These are phyloP conservation scores for Colletotrichum acutatum DNA, from an alignment of 2,329 filamentous ascomycete genomes.

Conservation along the genomic window DNA sequence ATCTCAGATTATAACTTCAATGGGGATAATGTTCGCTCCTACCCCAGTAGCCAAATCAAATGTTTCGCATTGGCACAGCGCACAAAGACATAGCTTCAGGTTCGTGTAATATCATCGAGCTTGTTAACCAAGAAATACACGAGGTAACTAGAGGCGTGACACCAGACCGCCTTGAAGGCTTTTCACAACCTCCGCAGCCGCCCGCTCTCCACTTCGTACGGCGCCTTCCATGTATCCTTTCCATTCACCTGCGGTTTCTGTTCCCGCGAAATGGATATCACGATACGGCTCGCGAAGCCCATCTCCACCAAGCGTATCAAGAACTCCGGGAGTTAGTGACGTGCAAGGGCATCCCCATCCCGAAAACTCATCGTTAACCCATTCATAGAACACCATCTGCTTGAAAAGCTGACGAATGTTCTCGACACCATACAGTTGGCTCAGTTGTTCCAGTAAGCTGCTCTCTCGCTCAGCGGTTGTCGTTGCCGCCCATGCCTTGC, in stretches of 20 bases:
- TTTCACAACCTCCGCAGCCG: slow-evolving; percentile 55
- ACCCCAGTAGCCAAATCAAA: too few relatives aligned
- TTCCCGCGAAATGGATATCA: slow-evolving; percentile 59
- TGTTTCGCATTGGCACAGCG: too few relatives aligned
- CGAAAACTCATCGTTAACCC: slow-evolving; percentile 50
- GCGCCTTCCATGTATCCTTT: slow-evolving; percentile 71
- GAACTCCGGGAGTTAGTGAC: slow-evolving; percentile 49
- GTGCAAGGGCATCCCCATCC: slow-evolving; percentile 54
- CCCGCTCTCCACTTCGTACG: slow-evolving; percentile 59
- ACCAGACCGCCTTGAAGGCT: not conserved
- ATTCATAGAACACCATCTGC: slow-evolving; percentile 48
- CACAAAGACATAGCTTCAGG: too few relatives aligned
- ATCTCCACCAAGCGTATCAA: slow-evolving; percentile 45
- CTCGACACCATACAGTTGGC: slow-evolving; percentile 38
- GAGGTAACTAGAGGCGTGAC: slow-evolving; percentile 15
- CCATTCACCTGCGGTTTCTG: slow-evolving; percentile 63
- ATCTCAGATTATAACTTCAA: too few relatives aligned
- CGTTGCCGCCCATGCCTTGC: slow-evolving; percentile 44
- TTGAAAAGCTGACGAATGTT: slow-evolving; percentile 41
- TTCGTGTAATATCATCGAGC: too few relatives aligned
- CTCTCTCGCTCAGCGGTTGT: slow-evolving; percentile 36
- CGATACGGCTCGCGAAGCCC: slow-evolving; percentile 48
- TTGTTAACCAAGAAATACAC: too few relatives aligned
- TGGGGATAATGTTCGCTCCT: too few relatives aligned
- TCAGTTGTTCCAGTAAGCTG: slow-evolving; percentile 42